These are phyloP conservation scores for Ophiostoma triangulosporum DNA, from an alignment of 2,329 filamentous ascomycete genomes.

Conservation along the genomic window DNA sequence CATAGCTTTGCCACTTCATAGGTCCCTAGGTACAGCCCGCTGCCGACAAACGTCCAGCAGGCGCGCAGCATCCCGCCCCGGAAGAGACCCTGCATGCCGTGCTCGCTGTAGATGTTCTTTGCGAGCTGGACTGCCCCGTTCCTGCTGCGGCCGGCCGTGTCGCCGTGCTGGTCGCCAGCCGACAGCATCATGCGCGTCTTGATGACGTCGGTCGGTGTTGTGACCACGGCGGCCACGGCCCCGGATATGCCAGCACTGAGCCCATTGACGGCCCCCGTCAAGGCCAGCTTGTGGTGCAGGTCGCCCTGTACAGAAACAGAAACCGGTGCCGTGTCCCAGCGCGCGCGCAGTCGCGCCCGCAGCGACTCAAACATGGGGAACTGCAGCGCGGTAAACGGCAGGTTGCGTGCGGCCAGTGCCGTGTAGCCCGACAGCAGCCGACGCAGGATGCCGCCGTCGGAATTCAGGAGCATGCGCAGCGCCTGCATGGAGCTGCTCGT, in stretches of 20 bases:
- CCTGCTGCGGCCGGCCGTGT: not conserved
- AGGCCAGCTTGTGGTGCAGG: constrained; percentile 30
- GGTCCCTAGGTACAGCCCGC: constrained; percentile 71
- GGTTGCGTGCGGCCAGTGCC: constrained; percentile 65
- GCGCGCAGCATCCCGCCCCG: constrained; percentile 60
- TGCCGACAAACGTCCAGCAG: constrained; percentile 70
- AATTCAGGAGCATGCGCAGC: constrained; percentile 30
- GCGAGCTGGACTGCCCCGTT: constrained; percentile 44
- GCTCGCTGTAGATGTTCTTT: constrained; percentile 48
- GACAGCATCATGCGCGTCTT: constrained; percentile 83
- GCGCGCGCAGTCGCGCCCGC: constrained; percentile 37
- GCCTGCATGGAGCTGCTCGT: constrained; percentile 33
- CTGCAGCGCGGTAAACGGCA: constrained; percentile 78
- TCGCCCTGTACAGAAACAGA: constrained; percentile 6
- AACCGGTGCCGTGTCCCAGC: constrained; percentile 14
- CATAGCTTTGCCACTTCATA: constrained; percentile 70
- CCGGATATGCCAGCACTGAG: constrained; percentile 62
- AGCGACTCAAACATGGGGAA: constrained; percentile 76
- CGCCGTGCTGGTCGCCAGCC: constrained; percentile 28
- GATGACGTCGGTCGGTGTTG: constrained; percentile 78
- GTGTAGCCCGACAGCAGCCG: constrained; percentile 61
- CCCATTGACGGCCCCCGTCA: constrained; percentile 60
- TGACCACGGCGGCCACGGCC: constrained; percentile 62
- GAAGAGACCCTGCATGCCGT: constrained; percentile 63
- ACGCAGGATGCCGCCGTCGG: constrained; percentile 39